Evolutionary conservation across 2,329 filamentous ascomycete species (phyloP), one percentile per base, ranked within the genome.

Genomic region (Didymella lethalis): DNA sequence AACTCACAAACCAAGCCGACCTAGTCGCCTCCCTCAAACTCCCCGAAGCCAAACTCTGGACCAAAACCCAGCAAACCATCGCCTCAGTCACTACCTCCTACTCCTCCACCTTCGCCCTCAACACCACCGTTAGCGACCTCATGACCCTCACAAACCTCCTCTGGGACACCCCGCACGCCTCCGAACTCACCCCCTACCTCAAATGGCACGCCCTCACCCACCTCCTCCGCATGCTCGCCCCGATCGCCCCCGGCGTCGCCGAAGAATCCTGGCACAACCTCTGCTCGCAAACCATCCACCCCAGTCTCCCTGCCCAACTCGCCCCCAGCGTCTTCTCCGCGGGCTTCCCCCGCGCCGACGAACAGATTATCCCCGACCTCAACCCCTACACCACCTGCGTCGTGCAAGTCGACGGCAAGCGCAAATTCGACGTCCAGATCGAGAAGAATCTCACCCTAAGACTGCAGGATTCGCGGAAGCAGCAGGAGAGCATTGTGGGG

Each of bases 81-180:
- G 72, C 76, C 3, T 89, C 85, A 7, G 86, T 93, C 55, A 90
- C 88, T 0, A 79, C 82, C 6, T 89, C 90, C 2, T 89, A 93
- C 69, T 83, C 88, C 23, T 84, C 85, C 49, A 87, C 92, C 0
- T 90, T 93, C 73, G 84, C 90, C 0, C 82, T 97, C 52, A 97
- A 96, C 78, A 96, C 92, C 0, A 84, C 91, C 8, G 85, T 96
- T 18, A 95, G 91, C 1, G 90, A 94, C 69, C 82, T 97, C 14
- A 97, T 92, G 84, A 87, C 85, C 41, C 82, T 96, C 16, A 93
- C 91, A 4, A 96, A 96, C 73, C 77, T 81, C 0, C 71, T 79
- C 45, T 68, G 63, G 62, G 69, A 74, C 55, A 57, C 67, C 0
- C 62, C 66, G 7, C 61, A 71, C 26, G 53, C 47, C 10, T 75